These are phyloP conservation scores for Serendipita indica DNA, from an alignment of 768 basidiomycete genomes.

Conservation along the genomic window DNA sequence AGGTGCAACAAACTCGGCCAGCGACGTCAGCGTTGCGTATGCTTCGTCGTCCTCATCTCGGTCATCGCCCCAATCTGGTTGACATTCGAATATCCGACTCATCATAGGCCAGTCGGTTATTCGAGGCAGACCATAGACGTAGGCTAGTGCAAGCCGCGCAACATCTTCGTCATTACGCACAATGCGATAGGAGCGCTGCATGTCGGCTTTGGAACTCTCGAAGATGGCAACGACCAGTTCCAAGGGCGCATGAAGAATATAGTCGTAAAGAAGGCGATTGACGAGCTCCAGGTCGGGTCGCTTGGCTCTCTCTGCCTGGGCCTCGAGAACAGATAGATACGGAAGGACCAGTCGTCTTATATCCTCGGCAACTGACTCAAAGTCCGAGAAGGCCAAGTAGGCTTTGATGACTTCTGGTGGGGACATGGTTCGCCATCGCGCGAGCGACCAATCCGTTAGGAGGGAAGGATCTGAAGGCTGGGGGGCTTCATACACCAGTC, in stretches of 20 bases:
- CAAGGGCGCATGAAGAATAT: slow-evolving; percentile 52
- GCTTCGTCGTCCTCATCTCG: slow-evolving; percentile 57
- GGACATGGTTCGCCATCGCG: slow-evolving; percentile 53
- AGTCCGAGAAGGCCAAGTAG: slow-evolving; percentile 60
- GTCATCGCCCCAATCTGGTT: slow-evolving; percentile 72
- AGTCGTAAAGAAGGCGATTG: slow-evolving; percentile 52
- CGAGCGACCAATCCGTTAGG: slow-evolving; percentile 51
- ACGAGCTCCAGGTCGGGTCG: slow-evolving; percentile 51
- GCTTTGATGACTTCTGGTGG: slow-evolving; percentile 51
- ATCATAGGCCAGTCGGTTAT: slow-evolving; percentile 65
- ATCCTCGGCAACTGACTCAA: slow-evolving; percentile 47
- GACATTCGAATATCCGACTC: slow-evolving; percentile 88
- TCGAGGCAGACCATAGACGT: slow-evolving; percentile 68
- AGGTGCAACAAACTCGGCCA: slow-evolving; percentile 66
- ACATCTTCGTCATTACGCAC: slow-evolving; percentile 73
- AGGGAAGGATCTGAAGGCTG: slow-evolving; percentile 28
- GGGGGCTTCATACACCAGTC: slow-evolving; percentile 72
- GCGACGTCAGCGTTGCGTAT: slow-evolving; percentile 67
- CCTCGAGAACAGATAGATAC: slow-evolving; percentile 84
- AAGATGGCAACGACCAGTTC: slow-evolving; percentile 61
- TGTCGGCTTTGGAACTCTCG: slow-evolving; percentile 82
- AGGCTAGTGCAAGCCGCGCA: slow-evolving; percentile 72
- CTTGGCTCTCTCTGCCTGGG: slow-evolving; percentile 70
- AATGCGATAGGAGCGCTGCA: slow-evolving; percentile 52
- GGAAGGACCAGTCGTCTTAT: slow-evolving; percentile 72